Conservation (phyloP, 352 stramenopile species). For the Globisporangium solare region DNA sequence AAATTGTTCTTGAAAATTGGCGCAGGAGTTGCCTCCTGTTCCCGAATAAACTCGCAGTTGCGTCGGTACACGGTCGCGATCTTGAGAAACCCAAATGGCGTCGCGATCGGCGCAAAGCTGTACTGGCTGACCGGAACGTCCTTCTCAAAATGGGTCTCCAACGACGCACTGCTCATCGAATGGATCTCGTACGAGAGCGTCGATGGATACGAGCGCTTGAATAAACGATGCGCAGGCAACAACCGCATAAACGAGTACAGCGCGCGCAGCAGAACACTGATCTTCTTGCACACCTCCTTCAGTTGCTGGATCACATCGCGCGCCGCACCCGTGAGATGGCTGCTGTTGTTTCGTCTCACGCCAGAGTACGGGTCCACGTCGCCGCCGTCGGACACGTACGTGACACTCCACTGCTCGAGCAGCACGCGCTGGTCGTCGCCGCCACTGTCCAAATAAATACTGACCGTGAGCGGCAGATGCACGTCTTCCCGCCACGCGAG, state of each 20-base stretch:
- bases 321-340: slow-evolving; percentile 20
- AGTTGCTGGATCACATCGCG: slow-evolving; percentile 77
- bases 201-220: slow-evolving; percentile 59
- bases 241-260: slow-evolving; percentile 77
- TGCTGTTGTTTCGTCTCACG: slow-evolving; percentile 9
- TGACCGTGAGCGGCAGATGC: slow-evolving; percentile 54
- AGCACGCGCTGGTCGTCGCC: slow-evolving; percentile 44
- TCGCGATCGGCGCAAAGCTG: slow-evolving; percentile 73
- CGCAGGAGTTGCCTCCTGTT: slow-evolving; percentile 27
- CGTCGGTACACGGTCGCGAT: slow-evolving; percentile 59
- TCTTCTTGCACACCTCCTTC: slow-evolving; percentile 77
- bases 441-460: slow-evolving; percentile 53
- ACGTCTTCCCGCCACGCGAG: slow-evolving; percentile 67
- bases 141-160: slow-evolving; percentile 28
- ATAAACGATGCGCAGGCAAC: slow-evolving; percentile 66
- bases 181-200: slow-evolving; percentile 62
- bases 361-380: slow-evolving; percentile 15
- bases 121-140: slow-evolving; percentile 52
- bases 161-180: slow-evolving; percentile 14
- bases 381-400: slow-evolving; percentile 35
- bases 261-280: slow-evolving; percentile 63
- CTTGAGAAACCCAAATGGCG: slow-evolving; percentile 73
- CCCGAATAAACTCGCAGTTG: slow-evolving; percentile 42
- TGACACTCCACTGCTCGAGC: slow-evolving; percentile 74
- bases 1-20: slow-evolving; percentile 70